Base-by-base conservation (phyloP, 2,329 filamentous ascomycete species). In the Proliferodiscus dingleyae region DNA sequence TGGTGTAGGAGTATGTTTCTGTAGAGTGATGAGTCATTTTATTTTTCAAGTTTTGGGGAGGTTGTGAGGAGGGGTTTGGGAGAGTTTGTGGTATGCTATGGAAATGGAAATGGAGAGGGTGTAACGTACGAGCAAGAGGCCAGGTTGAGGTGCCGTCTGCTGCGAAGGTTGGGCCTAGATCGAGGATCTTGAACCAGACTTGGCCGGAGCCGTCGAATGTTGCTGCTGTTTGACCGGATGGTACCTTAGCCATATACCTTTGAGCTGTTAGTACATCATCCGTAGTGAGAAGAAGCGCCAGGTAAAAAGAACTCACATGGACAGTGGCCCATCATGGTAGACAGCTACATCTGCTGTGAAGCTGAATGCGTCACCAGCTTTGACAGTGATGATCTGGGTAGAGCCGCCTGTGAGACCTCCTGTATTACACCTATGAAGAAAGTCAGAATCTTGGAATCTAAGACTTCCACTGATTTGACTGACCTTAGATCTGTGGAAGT, bases 391-490 rank as follows among this genome's bases (percentile, higher is more conserved):
- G 2, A 57, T 58, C 3, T 50, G 24, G 4, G 59, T 55, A 22
- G 43, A 44, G 13, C 30, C 47, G 16, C 56, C 49, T 0, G 37
- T 47, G 4, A 37, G 37, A 2, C 67, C 65, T 45, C 58, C 58
- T 6, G 66, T 63, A 60, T 75, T 74, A 61, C 71, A 75, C 39
- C 71, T 61, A 26, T 68, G 55, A 47, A 69, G 64, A n/a, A 11
- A 19, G 54, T 78, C 73, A 18, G 66, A n/a, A n/a, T n/a, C 67
- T 18, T 11, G 19, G 19, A 23, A 4, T 21, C 19, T 7, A 19
- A 9, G 16, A 32, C 13, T 36, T 9, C 5, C 16, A 21, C 5
- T 1, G 4, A 22, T 18, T 6, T 15, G 4, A 37, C 24, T 5
- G 32, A 49, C 52, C 46, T 47, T 37, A 59, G 36, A 47, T 59